Conservation (phyloP, 2,329 filamentous ascomycete genomes). For the Alternaria consortialis region DNA sequence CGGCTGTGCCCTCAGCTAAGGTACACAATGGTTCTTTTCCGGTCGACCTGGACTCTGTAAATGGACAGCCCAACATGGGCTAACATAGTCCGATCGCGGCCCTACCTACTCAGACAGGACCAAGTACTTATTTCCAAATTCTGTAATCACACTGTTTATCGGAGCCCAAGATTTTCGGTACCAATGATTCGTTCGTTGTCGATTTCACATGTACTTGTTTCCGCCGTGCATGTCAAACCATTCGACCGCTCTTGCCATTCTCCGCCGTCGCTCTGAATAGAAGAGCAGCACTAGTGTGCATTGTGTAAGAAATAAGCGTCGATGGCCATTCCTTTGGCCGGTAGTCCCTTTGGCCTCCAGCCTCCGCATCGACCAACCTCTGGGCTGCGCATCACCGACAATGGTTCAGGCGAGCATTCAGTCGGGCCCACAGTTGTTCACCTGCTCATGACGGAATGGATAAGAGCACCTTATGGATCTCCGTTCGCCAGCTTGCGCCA, state of each 20-base stretch:
- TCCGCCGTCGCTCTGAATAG: neutral
- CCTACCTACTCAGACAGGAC: neutral
- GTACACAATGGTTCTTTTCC: neutral
- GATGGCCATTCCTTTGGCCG: neutral
- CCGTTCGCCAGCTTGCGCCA: neutral
- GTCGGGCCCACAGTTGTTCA: neutral
- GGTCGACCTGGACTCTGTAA: neutral
- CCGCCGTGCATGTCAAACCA: no score
- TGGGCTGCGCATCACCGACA: neutral
- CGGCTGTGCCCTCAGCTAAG: neutral
- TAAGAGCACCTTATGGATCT: neutral
- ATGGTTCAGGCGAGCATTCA: neutral
- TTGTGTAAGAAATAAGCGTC: neutral
- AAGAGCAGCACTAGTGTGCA: neutral
- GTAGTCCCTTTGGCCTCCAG: neutral
- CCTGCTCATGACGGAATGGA: neutral
- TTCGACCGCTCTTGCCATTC: neutral
- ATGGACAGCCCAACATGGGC: neutral
- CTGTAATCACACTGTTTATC: neutral
- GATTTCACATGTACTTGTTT: neutral
- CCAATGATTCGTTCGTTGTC: neutral
- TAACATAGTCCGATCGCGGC: neutral
- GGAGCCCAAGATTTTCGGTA: neutral
- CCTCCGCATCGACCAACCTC: neutral
- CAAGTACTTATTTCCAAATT: neutral